Evolutionary conservation across 192 early-diverging fungal genomes (phyloP), one percentile per base, ranked within the genome.

Genomic region (Entomortierella lignicola): DNA sequence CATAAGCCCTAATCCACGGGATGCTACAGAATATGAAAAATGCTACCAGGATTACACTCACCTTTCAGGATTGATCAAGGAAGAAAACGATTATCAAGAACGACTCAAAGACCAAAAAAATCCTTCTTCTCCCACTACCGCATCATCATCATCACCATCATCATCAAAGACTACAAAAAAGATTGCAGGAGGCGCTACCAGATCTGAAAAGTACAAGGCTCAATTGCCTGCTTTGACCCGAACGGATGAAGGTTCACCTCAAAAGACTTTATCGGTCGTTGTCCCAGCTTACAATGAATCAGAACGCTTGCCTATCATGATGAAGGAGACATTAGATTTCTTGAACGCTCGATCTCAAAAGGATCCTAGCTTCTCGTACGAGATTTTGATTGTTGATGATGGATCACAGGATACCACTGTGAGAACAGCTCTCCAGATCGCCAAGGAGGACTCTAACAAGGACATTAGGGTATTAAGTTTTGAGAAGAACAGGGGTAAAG

Each of bases 261-360:
- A 91, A 51, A 72, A 54, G 32, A 81, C 85, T 3, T 82, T 97
- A 8, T 92, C 94, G 0, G 87, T 96, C 21, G 83, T 99, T 3
- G 89, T 99, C 10, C 97, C 97, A 0, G 95, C 97, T 1, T 97
- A 94, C 82, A 95, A 97, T 85, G 97, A 99, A 80, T 85, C 87
- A 12, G 75, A 88, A 60, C 90, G 97, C 17, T 81, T 99, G 56
- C 94, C 94, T 2, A 85, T 80, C 43, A 97, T 97, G 91, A 85
- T 99, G 68, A 79, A 91, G 41, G 96, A 99, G 57, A 88, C 94
- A 2, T 66, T 91, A 17, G 84, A 72, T 10, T 94, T 91, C 80
- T 83, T 97, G 54, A 68, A 60, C 29, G 83, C 88, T 41, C 71
- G 75, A 23, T 68, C 81, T 31, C 21, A 61, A 18, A 61, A 70